These are phyloP conservation scores for Neurospora sp. DNA, from an alignment of 495 filamentous ascomycete genomes.

Conservation along the genomic window DNA sequence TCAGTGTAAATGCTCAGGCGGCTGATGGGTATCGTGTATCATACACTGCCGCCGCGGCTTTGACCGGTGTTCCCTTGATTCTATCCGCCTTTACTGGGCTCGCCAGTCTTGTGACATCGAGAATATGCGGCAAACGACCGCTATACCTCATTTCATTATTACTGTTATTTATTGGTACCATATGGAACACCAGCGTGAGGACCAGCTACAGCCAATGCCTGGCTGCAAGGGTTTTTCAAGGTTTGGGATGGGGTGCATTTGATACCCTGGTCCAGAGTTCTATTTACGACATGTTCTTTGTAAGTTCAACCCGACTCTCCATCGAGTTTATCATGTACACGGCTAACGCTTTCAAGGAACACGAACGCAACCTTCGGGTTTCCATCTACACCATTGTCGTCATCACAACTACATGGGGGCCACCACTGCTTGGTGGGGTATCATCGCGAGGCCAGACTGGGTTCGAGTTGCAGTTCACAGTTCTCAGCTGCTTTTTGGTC, in stretches of 20 bases:
- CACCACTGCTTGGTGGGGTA: conserved; percentile 39
- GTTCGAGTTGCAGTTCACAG: conserved; percentile 35
- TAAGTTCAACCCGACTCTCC: conserved; percentile 16
- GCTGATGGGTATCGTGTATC: conserved; percentile 29
- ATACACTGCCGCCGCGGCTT: conserved; percentile 33
- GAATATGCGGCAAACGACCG: conserved; percentile 38
- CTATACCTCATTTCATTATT: conserved; percentile 33
- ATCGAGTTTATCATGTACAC: background rate
- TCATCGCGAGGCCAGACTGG: conserved; percentile 25
- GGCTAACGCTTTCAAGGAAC: conserved; percentile 29
- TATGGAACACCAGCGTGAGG: conserved; percentile 38
- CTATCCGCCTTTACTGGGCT: conserved; percentile 35
- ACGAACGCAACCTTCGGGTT: conserved; percentile 31
- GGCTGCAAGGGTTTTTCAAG: conserved; percentile 39
- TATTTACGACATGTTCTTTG: conserved; percentile 44
- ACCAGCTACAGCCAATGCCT: conserved; percentile 34
- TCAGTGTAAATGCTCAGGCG: conserved; percentile 35
- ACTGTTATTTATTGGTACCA: conserved; percentile 33
- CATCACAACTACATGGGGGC: conserved; percentile 37
- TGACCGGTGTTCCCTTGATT: conserved; percentile 41
- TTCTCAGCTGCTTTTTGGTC: conserved; percentile 36
- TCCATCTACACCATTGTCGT: conserved; percentile 30
- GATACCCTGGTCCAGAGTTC: conserved; percentile 36
- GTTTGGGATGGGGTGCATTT: conserved; percentile 43
- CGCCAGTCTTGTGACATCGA: conserved; percentile 26